Evolutionary conservation across 2,329 filamentous ascomycete species (phyloP), one percentile per base, ranked within the genome.

Genomic region (Grosmannia huntii): DNA sequence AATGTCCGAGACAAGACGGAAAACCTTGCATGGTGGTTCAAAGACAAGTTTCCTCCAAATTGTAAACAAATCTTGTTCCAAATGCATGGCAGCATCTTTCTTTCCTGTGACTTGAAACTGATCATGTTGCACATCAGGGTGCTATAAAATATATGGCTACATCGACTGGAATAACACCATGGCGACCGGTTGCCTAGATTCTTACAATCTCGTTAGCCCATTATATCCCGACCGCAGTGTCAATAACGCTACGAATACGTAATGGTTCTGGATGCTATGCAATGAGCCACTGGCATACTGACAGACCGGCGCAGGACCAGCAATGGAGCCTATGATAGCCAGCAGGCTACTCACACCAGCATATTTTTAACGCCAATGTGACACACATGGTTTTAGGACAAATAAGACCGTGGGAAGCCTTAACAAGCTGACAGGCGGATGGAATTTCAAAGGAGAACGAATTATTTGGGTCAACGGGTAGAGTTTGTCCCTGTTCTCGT

Each of bases 191-290:
- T 85, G 81, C 65, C 76, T 76, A 59, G 70, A 83, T 66, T 77
- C 74, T 1, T 75, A 81, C 66, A 76, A 84, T 63, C 61, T 70
- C 7, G 71, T 69, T 23, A 79, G 71, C 60, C 71, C 75, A 0
- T 62, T 78, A 2, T 84, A 72, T 68, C 78, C 75, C 4, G 78
- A 85, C 65, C 68, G 65, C 21, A 70, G 68, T 1, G 69, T 78
- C 5, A 62, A 62, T 54, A 83, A 84, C 65, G 57, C 64, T 0
- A 63, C 70, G 21, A 72, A 79, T 62, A 69, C 79, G 0, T 78
- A 82, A 61, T 85, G 80, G 81, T 66, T 72, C 9, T 85, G 82
- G 81, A 75, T 83, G 68, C 72, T 76, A 1, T 85, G 83, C 72
- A 84, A 85, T 65, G 79, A 85, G 66, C 81, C 82, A n/a, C 76